Percentiles rank a stretch among this genome's conserved stretches.
Conservation (phyloP, 2,329 filamentous ascomycete species). For the Sclerotinia subarctica region DNA sequence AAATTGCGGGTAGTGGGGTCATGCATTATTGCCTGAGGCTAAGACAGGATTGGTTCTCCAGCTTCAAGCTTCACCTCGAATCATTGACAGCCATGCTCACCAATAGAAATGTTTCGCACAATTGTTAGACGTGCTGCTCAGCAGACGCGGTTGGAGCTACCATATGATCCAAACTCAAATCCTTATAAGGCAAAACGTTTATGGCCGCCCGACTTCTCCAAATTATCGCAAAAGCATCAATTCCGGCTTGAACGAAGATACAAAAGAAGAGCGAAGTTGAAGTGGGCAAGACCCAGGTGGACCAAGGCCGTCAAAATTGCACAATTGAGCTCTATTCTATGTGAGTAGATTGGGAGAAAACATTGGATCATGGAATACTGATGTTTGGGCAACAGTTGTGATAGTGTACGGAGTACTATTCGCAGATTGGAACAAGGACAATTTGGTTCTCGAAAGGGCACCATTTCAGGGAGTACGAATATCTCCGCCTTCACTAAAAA, state of each 20-base stretch:
- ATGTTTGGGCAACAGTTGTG: slow-evolving; percentile 44
- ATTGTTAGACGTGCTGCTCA: slow-evolving; percentile 44
- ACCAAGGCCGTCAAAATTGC: slow-evolving; percentile 61
- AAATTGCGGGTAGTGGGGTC: slow-evolving; percentile 25
- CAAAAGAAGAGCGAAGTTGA: slow-evolving; percentile 64
- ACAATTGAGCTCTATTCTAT: slow-evolving; percentile 45
- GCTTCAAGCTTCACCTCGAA: background rate
- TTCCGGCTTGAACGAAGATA: slow-evolving; percentile 77
- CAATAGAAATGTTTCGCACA: slow-evolving; percentile 46
- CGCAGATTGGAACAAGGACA: slow-evolving; percentile 51
- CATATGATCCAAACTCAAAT: slow-evolving; percentile 45
- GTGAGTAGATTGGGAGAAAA: slow-evolving; percentile 28
- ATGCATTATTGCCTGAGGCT: slow-evolving; percentile 23
- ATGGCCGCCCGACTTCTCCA: slow-evolving; percentile 75
- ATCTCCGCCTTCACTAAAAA: background rate
- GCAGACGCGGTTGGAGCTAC: slow-evolving; percentile 37
- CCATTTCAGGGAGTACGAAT: slow-evolving; percentile 52
- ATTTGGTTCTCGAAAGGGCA: slow-evolving; percentile 37
- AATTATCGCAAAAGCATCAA: slow-evolving; percentile 68
- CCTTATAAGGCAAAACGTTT: slow-evolving; percentile 65
- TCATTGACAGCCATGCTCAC: slow-evolving; percentile 24
- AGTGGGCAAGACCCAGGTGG: slow-evolving; percentile 61
- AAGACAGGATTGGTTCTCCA: background rate
- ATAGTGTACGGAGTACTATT: slow-evolving; percentile 57
- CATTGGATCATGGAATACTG: background rate